Evolutionary conservation across 345 rosid species (phyloP).

Genomic region (Hibiscus syriacus): DNA sequence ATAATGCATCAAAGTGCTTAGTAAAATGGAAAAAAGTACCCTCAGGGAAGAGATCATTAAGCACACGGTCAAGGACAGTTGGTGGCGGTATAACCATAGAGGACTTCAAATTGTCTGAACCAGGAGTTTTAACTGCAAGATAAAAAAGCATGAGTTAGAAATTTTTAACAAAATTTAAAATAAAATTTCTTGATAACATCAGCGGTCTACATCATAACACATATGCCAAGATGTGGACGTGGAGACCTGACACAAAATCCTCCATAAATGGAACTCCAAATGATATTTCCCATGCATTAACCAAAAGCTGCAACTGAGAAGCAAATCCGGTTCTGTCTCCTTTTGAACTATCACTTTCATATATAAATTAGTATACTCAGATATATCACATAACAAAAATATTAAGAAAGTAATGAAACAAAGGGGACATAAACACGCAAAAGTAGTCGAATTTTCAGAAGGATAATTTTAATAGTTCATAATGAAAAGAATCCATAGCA

Average conservation of each 20-base stretch:
- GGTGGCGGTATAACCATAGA: constrained; percentile 80
- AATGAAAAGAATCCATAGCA: constrained; percentile 9
- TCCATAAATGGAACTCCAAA: constrained; percentile 81
- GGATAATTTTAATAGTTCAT: neutral
- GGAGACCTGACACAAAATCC: constrained; percentile 86
- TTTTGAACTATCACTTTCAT: constrained; percentile 46
- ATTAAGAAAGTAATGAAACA: constrained; percentile 7
- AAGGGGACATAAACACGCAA: constrained; percentile 2
- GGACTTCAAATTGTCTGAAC: constrained; percentile 57
- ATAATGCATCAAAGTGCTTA: neutral
- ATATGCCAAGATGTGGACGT: constrained; percentile 8
- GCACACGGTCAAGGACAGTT: constrained; percentile 78
- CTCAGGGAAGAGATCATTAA: constrained; percentile 84
- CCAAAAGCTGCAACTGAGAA: constrained; percentile 70
- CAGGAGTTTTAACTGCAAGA: constrained; percentile 60
- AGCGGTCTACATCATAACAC: constrained; percentile 8
- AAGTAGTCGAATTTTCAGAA: neutral
- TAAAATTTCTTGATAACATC: constrained; percentile 12
- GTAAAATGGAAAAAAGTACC: constrained; percentile 32
- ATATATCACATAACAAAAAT: constrained; percentile 11
- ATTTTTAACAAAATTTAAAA: constrained; percentile 4
- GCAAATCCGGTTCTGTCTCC: constrained; percentile 65
- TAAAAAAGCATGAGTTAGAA: neutral
- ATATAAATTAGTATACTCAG: constrained; percentile 17
- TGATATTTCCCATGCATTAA: constrained; percentile 63